Conservation (phyloP, 495 filamentous ascomycete genomes). For the Aspergillus diversus region DNA sequence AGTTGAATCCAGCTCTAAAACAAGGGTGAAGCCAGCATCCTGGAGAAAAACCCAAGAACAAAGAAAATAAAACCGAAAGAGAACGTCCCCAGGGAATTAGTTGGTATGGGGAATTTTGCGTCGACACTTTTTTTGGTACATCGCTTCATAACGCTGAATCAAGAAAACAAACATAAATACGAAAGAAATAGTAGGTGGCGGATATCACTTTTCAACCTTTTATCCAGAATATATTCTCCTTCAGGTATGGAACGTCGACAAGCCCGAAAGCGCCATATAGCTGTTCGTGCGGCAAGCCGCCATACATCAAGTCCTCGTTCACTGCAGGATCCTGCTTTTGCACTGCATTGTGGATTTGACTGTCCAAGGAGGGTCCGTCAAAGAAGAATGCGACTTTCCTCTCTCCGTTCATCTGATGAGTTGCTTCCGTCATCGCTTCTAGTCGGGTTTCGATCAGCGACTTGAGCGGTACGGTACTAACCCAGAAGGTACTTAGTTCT, state of each 20-base stretch:
- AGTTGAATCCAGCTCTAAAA: constrained; percentile 7
- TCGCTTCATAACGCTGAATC: constrained; percentile 9
- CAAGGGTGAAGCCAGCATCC: constrained; percentile 7
- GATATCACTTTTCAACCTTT: constrained; percentile 17
- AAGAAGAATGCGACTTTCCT: constrained; percentile 40
- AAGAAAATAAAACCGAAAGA: constrained; percentile 9
- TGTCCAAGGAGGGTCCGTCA: constrained; percentile 38
- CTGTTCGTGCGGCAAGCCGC: constrained; percentile 35
- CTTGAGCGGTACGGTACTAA: constrained; percentile 33
- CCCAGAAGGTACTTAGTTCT: constrained; percentile 41
- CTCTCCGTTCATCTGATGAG: constrained; percentile 28
- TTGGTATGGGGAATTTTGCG: background rate
- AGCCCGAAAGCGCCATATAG: constrained; percentile 39
- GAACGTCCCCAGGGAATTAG: background rate
- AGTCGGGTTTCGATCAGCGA: constrained; percentile 36
- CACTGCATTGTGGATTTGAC: constrained; percentile 30
- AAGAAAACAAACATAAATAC: constrained; percentile 4
- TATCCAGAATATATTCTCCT: constrained; percentile 36
- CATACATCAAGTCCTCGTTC: constrained; percentile 43
- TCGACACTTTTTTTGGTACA: constrained; percentile 4
- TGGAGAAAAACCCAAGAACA: background rate
- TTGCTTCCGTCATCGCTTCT: constrained; percentile 32
- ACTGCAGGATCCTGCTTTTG: constrained; percentile 25
- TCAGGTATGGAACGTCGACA: constrained; percentile 29
- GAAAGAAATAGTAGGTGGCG: constrained; percentile 2